These are phyloP conservation scores for Malania oleifera DNA, from an alignment of 164 flowering plant species.

Conservation along the genomic window DNA sequence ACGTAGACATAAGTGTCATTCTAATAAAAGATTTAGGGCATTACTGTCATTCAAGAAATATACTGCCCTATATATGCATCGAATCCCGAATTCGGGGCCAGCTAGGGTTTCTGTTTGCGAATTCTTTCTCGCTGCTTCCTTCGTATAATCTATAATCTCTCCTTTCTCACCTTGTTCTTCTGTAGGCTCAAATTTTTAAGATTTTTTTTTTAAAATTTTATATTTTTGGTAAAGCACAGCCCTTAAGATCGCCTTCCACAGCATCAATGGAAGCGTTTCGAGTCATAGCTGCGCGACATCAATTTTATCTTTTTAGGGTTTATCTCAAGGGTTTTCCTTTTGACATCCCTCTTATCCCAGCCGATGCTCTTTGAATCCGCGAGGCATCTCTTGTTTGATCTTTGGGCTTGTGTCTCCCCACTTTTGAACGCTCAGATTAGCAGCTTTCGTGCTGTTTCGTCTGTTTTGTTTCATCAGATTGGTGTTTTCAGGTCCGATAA, in stretches of 20 bases:
- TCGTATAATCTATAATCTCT: neutral
- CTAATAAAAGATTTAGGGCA: no score
- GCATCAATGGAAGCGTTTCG: constrained; percentile 29
- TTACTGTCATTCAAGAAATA: no score
- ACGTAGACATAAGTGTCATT: no score
- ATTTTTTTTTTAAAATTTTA: no score
- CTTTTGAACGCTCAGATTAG: neutral
- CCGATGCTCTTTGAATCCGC: no score
- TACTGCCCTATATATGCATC: no score
- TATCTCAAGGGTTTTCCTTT: constrained; percentile 32
- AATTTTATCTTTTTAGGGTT: neutral
- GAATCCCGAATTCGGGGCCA: no score
- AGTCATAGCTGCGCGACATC: constrained; percentile 35
- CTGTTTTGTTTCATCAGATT: neutral
- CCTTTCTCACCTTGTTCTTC: neutral
- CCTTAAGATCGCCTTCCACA: constrained; percentile 41
- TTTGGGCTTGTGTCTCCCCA: neutral
- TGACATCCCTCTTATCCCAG: constrained; percentile 7
- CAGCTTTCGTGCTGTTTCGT: no score
- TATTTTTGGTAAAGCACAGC: constrained; percentile 14
- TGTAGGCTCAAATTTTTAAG: no score
- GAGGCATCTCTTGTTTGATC: neutral
- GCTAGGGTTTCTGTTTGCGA: no score
- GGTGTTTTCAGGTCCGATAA: neutral
- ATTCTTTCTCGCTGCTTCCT: no score